phyloP scores from a whole-genome alignment of 2,329 filamentous ascomycete genomes.

The Alternaria triticina region DNA sequence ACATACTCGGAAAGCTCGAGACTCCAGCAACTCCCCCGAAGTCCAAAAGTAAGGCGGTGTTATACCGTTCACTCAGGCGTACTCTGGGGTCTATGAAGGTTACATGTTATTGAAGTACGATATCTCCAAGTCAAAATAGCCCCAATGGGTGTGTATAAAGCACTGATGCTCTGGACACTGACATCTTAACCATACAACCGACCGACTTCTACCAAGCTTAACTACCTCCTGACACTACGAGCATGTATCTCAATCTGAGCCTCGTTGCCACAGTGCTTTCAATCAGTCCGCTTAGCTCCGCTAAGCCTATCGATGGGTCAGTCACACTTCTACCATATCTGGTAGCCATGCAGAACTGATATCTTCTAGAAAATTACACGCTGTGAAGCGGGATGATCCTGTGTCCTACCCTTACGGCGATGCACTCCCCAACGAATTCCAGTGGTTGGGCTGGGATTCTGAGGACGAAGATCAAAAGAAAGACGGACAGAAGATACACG shows the following conservation, averaged over 20 bases:
- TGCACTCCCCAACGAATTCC: neutral
- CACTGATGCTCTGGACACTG: neutral
- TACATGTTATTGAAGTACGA: neutral
- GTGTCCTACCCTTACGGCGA: neutral
- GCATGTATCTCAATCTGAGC: neutral
- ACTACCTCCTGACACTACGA: neutral
- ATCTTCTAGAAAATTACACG: accelerated
- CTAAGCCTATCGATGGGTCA: neutral
- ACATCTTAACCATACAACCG: neutral
- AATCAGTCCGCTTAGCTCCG: neutral
- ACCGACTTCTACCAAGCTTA: neutral
- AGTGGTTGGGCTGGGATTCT: neutral
- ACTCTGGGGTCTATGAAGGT: neutral
- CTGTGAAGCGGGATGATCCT: neutral
- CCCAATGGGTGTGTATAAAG: neutral
- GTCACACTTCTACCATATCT: neutral
- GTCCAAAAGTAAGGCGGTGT: neutral
- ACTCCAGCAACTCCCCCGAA: neutral
- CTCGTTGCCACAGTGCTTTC: neutral
- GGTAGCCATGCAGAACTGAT: neutral
- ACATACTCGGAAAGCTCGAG: too few relatives aligned
- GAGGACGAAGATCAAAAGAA: neutral
- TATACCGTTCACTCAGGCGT: neutral
- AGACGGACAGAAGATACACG: neutral
- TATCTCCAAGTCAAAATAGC: neutral